Evolutionary conservation across 169 alveolate genomes (phyloP).

Genomic region (Eimeria maxima): DNA sequence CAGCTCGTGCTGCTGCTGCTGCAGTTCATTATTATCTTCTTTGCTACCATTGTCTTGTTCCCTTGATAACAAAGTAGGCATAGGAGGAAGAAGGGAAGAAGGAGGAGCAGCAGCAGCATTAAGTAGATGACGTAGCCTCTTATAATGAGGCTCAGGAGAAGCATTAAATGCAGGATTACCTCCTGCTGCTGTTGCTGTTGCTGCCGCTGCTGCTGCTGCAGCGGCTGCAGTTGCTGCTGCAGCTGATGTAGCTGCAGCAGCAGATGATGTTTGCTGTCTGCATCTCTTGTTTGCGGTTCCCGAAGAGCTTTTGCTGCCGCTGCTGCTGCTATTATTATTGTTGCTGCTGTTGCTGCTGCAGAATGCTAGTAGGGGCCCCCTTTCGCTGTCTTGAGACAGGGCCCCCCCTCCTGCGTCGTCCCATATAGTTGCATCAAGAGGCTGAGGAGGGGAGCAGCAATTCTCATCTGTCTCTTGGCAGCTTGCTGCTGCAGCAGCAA

Average conservation of each 20-base stretch:
- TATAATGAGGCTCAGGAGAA: not conserved
- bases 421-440: not conserved
- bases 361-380: too few relatives aligned
- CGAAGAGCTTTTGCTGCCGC: not conserved
- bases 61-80: not conserved
- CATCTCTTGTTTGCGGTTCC: not conserved
- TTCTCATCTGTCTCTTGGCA: not conserved
- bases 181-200: too few relatives aligned
- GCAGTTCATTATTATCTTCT: not conserved
- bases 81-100: not conserved
- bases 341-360: not conserved
- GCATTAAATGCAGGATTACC: too few relatives aligned
- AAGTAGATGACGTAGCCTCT: not conserved
- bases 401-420: not conserved
- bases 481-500: slow-evolving; percentile 62
- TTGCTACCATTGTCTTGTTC: not conserved
- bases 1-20: not conserved
- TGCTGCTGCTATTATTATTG: slow-evolving; percentile 59
- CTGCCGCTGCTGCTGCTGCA: too few relatives aligned
- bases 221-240: too few relatives aligned
- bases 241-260: too few relatives aligned
- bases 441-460: not conserved
- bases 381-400: not conserved
- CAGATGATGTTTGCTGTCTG: too few relatives aligned
- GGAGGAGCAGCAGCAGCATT: slow-evolving; percentile 9